These are phyloP conservation scores for Yamadazyma philogaea DNA, from an alignment of 805 yeast genomes.

Conservation along the genomic window DNA sequence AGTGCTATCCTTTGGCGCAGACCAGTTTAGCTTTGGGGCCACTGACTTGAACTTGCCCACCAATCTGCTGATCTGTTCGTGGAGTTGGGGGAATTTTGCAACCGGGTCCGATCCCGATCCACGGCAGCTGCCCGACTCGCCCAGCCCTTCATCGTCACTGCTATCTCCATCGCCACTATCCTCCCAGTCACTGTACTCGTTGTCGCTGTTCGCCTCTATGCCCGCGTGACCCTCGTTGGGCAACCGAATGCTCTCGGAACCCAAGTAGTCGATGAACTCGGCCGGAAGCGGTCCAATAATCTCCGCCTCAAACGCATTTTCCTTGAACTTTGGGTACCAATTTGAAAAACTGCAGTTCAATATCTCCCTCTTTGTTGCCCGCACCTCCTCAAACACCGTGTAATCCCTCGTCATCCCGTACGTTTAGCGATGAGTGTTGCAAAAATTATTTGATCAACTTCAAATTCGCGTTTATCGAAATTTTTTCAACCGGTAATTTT, in stretches of 20 bases:
- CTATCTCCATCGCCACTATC: conserved; percentile 49
- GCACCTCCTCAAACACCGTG: conserved; percentile 28
- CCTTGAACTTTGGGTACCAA: conserved; percentile 29
- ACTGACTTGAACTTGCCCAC: conserved; percentile 56
- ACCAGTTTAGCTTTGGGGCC: conserved; percentile 93
- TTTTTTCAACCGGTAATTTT: background rate
- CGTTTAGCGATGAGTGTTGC: conserved; percentile 1
- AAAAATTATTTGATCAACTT: background rate
- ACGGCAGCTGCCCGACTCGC: background rate
- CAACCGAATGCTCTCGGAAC: conserved; percentile 23
- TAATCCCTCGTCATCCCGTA: conserved; percentile 19
- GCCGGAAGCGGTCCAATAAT: conserved; percentile 32
- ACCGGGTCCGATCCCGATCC: conserved; percentile 8
- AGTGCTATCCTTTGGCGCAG: conserved; percentile 90
- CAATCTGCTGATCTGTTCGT: conserved; percentile 44
- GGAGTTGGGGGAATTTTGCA: conserved; percentile 53
- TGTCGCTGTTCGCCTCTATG: conserved; percentile 43
- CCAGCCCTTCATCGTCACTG: conserved; percentile 30
- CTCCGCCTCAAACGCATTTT: conserved; percentile 20
- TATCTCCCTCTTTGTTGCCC: conserved; percentile 25
- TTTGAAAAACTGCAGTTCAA: conserved; percentile 32
- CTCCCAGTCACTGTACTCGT: conserved; percentile 77
- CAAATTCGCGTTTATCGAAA: conserved; percentile 5
- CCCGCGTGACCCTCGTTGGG: conserved; percentile 17
- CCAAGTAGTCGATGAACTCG: conserved; percentile 32